These are phyloP conservation scores for Termitomyces sp. DNA, from an alignment of 768 basidiomycete genomes.

Conservation along the genomic window DNA sequence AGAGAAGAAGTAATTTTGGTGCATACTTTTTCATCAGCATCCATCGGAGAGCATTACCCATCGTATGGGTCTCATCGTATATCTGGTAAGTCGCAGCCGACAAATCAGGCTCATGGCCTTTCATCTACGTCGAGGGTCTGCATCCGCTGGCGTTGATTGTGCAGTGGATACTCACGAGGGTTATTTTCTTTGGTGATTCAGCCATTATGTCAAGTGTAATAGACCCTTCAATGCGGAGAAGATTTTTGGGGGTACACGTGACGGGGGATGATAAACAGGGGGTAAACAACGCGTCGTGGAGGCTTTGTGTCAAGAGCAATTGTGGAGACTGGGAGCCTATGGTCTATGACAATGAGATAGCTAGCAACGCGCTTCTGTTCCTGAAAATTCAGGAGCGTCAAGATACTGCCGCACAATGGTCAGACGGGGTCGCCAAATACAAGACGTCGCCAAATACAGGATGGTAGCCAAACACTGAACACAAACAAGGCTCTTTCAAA, in stretches of 20 bases:
- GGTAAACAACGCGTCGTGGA: no score
- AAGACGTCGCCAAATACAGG: no score
- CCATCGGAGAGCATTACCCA: constrained; percentile 93
- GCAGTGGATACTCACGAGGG: constrained; percentile 26
- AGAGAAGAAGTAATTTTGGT: background rate
- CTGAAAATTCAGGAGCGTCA: no score
- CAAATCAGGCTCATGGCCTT: constrained; percentile 75
- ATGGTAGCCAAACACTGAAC: no score
- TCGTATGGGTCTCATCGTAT: constrained; percentile 90
- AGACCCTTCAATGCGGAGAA: no score
- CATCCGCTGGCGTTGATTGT: background rate
- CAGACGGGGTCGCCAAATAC: no score
- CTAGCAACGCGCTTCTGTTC: no score
- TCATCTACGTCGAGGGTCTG: constrained; percentile 49
- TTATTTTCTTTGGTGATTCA: constrained; percentile 35
- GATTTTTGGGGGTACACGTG: constrained; percentile 9
- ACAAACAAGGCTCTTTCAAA: no score
- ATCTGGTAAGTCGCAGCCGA: constrained; percentile 91
- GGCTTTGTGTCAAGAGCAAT: no score
- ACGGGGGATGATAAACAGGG: background rate
- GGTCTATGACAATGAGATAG: no score
- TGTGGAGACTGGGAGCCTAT: no score
- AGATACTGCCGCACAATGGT: no score
- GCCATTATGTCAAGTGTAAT: constrained; percentile 33
- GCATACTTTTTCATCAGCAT: constrained; percentile 99